phyloP scores from a whole-genome alignment of 768 basidiomycete genomes.

The Trametes elegans region DNA sequence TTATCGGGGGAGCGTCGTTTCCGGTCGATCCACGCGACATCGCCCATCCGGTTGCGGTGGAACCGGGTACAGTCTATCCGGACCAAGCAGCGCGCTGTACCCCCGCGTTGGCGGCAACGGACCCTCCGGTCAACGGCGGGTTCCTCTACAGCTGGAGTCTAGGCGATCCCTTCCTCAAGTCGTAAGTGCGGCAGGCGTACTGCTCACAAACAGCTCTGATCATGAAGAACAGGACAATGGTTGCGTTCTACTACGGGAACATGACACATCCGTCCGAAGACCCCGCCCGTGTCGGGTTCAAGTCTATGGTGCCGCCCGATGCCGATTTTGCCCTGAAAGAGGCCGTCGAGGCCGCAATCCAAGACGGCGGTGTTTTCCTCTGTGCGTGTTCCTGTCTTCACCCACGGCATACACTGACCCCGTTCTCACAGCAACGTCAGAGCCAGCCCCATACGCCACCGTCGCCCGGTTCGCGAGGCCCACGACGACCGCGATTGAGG shows the following conservation, averaged over 20 bases:
- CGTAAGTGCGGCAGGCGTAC: constrained; percentile 39
- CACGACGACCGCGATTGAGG: neutral
- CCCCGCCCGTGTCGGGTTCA: constrained; percentile 65
- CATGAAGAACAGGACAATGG: constrained; percentile 47
- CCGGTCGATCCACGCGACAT: constrained; percentile 79
- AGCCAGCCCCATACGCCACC: constrained; percentile 5
- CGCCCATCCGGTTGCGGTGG: constrained; percentile 38
- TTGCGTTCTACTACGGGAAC: constrained; percentile 73
- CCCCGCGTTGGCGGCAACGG: constrained; percentile 59
- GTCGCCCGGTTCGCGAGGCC: neutral
- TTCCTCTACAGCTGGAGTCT: constrained; percentile 78
- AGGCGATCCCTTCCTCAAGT: constrained; percentile 73
- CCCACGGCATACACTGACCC: too few relatives aligned
- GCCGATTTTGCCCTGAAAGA: constrained; percentile 40
- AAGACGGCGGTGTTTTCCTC: constrained; percentile 32
- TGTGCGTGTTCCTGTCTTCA: constrained; percentile 17
- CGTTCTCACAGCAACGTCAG: neutral
- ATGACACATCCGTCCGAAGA: constrained; percentile 64
- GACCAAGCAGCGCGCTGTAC: constrained; percentile 44
- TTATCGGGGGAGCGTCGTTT: constrained; percentile 67
- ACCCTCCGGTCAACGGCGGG: constrained; percentile 51
- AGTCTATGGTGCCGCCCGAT: constrained; percentile 65
- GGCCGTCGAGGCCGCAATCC: constrained; percentile 34
- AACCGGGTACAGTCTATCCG: constrained; percentile 7
- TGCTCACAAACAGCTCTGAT: neutral